Evolutionary conservation across 129 eudicot genomes (phyloP).

Genomic region (Flaveria brownii): DNA sequence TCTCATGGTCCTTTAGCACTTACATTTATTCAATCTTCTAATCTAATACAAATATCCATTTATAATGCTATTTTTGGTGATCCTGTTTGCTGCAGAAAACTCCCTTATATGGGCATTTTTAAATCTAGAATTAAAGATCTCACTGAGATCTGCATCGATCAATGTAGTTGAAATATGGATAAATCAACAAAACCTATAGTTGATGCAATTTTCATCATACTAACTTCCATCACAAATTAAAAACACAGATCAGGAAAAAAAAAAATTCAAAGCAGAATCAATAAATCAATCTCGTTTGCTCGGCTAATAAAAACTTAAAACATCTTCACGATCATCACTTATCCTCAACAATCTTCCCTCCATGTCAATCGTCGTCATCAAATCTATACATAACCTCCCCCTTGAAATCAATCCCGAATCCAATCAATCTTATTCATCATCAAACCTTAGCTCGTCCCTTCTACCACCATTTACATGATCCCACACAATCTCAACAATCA

Average conservation of each 20-base stretch:
- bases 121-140: constrained; percentile 15
- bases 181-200: neutral
- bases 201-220: constrained; percentile 16
- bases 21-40: neutral
- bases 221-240: neutral
- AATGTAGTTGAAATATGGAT: constrained; percentile 9
- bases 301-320: constrained; percentile 3
- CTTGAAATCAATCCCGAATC: constrained; percentile 4
- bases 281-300: constrained; percentile 12
- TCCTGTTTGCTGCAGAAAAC: neutral
- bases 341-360: constrained; percentile 18
- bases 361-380: constrained; percentile 8
- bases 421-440: constrained; percentile 10
- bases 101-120: neutral
- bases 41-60: neutral
- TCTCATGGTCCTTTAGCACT: neutral
- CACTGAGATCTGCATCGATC: constrained; percentile 9
- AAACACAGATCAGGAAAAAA: constrained; percentile 16
- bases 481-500: neutral
- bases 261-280: neutral
- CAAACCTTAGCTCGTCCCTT: neutral
- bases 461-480: neutral
- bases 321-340: neutral
- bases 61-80: neutral
- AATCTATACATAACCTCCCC: neutral